Conservation (phyloP, 2,329 filamentous ascomycete genomes). For the Neonectria hederae region DNA sequence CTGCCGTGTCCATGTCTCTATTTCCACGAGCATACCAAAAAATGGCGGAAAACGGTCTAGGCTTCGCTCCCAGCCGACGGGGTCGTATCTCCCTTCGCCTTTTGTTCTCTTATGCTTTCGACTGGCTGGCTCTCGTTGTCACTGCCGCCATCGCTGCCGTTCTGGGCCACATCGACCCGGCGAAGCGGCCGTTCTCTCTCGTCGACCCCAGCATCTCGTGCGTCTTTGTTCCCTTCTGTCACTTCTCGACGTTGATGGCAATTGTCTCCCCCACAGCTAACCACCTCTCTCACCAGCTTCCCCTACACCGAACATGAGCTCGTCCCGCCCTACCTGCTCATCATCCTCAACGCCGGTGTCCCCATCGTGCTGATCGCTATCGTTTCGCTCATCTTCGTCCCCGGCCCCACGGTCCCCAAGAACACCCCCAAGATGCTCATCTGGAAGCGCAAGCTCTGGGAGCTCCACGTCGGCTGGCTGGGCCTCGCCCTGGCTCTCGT, state of each 20-base stretch:
- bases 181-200: conserved; percentile 76
- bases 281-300: conserved; percentile 58
- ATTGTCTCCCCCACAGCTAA: background rate
- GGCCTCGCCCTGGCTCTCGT: conserved; percentile 79
- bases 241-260: too few relatives aligned
- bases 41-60: conserved; percentile 39
- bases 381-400: conserved; percentile 75
- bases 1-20: conserved; percentile 4
- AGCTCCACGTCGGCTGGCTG: conserved; percentile 86
- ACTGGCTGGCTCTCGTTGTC: conserved; percentile 75
- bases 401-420: conserved; percentile 72
- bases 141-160: conserved; percentile 66
- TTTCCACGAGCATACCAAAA: conserved; percentile 34
- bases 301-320: conserved; percentile 77
- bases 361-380: conserved; percentile 76
- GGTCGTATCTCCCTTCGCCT: conserved; percentile 46
- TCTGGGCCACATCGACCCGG: conserved; percentile 70
- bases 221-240: conserved; percentile 36
- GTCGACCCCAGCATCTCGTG: conserved; percentile 78
- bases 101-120: conserved; percentile 74
- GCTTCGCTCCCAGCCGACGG: conserved; percentile 27
- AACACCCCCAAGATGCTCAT: conserved; percentile 71
- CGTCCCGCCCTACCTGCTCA: conserved; percentile 72
- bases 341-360: conserved; percentile 68
- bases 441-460: conserved; percentile 88